Evolutionary conservation across 768 basidiomycete genomes (phyloP).

Genomic region (Leccinum boreale): DNA sequence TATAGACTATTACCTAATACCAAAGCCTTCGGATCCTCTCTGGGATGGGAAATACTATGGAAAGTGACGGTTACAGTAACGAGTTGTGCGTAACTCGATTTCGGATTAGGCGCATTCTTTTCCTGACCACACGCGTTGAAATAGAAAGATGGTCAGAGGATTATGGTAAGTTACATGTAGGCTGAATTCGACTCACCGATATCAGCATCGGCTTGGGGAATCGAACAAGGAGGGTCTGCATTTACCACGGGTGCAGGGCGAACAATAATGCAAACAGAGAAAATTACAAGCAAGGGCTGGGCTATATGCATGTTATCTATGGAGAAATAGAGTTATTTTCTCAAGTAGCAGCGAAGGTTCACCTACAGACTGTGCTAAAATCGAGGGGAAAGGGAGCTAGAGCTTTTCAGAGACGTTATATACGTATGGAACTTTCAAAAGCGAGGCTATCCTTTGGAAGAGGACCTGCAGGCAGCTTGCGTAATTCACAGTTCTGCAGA

Average conservation of each 20-base stretch:
- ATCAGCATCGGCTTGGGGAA: not conserved
- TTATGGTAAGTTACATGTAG: no score
- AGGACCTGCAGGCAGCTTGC: no score
- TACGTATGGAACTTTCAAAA: not conserved
- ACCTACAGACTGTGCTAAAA: not conserved
- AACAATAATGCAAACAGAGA: not conserved
- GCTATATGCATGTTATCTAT: not conserved
- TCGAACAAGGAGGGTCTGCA: not conserved
- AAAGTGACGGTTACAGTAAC: not conserved
- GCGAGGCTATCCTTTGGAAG: not conserved
- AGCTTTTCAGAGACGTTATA: not conserved
- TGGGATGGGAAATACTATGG: not conserved
- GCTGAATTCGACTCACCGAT: not conserved
- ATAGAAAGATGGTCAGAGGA: not conserved
- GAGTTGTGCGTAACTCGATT: not conserved
- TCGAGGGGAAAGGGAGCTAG: not conserved
- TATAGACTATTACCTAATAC: not conserved
- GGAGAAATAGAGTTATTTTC: not conserved
- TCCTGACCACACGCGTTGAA: not conserved
- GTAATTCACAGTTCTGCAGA: no score
- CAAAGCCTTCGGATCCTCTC: not conserved
- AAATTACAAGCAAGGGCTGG: not conserved
- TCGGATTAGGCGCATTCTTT: not conserved
- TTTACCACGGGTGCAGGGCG: not conserved
- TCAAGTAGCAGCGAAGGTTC: not conserved